Evolutionary conservation across 1,284 basidiomycete species (phyloP), one percentile per base, ranked within the genome.

Genomic region (Leccinum pachyderme): DNA sequence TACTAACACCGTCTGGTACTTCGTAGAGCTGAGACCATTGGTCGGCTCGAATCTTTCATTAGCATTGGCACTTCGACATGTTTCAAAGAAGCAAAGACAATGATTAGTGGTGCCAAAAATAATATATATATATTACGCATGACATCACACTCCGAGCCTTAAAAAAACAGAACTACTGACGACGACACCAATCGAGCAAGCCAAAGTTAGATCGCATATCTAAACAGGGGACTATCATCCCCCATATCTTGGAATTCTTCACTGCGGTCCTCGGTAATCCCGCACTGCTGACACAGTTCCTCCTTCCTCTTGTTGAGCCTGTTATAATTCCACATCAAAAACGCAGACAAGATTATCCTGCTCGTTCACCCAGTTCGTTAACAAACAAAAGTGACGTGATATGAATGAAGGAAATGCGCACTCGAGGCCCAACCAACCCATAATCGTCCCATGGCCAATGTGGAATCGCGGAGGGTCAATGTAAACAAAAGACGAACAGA

Each of bases 211-310:
- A 47, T 32, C 8, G 31, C 15, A 24, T 47, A 47, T 33, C 22
- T 47, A 22, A 54, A 54, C 47, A 79, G 66, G n/a, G 77, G 78
- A 54, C 74, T 77, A 25, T 71, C 69, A 55, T 77, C 77, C 15
- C 75, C 77, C 63, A 77, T 64, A 12, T 78, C 71, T 43, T 61
- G 63, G 56, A 73, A 78, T 41, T 75, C 68, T 12, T 67, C 62
- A 29, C 58, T 58, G 41, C 67, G 67, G 43, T 59, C 67, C 13
- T 68, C 65, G 12, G 71, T 69, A 22, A 47, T 32, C 24, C 31
- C 31, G 5, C 8, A 18, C 8, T 33, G 4, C 18, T 5, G 4
- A n/a, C 47, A 47, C 7, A 47, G 22, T 6, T 48, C 47, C 24
- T 9, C 47, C 27, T 48, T 48, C 32, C 15, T 15, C 15, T 48